These are phyloP conservation scores for Crocinoboletus sp. DNA, from an alignment of 1,284 basidiomycete genomes.

Conservation along the genomic window DNA sequence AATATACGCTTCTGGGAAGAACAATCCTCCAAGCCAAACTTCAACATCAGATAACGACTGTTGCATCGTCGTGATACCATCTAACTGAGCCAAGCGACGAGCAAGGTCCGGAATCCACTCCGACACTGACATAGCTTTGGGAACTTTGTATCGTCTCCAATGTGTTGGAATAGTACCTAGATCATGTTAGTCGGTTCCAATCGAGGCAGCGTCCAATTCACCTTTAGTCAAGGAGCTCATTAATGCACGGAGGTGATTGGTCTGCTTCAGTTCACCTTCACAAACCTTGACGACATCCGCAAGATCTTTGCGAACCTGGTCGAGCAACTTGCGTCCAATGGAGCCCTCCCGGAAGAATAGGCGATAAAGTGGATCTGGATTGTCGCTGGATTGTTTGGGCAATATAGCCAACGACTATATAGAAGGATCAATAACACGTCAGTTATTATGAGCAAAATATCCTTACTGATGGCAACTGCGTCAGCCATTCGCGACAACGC, in stretches of 20 bases:
- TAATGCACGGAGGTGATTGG: constrained; percentile 85
- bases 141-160: constrained; percentile 89
- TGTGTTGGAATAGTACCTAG: constrained; percentile 81
- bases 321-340: constrained; percentile 74
- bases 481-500: constrained; percentile 81
- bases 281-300: constrained; percentile 80
- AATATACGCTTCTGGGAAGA: constrained; percentile 94
- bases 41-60: constrained; percentile 64
- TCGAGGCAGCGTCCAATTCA: constrained; percentile 26
- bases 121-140: constrained; percentile 73
- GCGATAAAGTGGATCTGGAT: constrained; percentile 80
- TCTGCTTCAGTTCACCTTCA: constrained; percentile 86
- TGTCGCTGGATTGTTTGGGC: constrained; percentile 60
- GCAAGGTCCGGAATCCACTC: constrained; percentile 84
- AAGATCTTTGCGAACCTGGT: constrained; percentile 77
- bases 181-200: constrained; percentile 6
- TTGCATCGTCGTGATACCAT: constrained; percentile 65
- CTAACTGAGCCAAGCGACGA: constrained; percentile 75
- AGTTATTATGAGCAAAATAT: neutral
- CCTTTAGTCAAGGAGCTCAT: constrained; percentile 90
- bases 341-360: constrained; percentile 87
- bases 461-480: constrained; percentile 67
- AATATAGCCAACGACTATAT: constrained; percentile 59
- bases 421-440: constrained; percentile 2
- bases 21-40: constrained; percentile 88